Evolutionary conservation across 2,329 filamentous ascomycete genomes (phyloP), one percentile per base, ranked within the genome.

Genomic region (Nannizzia gypsea): DNA sequence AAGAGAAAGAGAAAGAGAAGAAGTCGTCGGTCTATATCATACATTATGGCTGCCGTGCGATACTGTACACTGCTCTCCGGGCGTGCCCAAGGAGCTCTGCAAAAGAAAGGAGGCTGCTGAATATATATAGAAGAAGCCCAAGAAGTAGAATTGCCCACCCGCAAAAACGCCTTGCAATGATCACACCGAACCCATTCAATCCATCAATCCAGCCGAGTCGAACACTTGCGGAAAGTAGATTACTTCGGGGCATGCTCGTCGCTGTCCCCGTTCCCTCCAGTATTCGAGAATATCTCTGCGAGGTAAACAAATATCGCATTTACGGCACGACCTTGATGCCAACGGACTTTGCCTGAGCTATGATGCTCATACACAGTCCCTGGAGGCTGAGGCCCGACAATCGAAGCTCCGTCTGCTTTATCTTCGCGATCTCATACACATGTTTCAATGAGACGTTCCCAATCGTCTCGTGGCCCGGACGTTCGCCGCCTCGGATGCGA

Each of bases 351-450:
- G 86, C 85, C 73, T 89, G 86, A 65, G 78, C 85, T 66, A 92
- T 89, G 62, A 92, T 78, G 59, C 84, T 83, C 74, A 81, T 85
- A 76, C 87, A 90, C 28, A 92, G 69, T 0, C 86, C 85, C 71
- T 90, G 80, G 58, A 91, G 73, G 55, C 82, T 80, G 67, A 89
- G 71, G 1, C 87, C 88, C 1, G 87, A 89, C 63, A 92, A 74
- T 61, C 89, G 81, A 63, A 85, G 76, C 74, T 93, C 89, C 58
- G 81, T 78, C 66, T 89, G 87, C 81, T 99, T 99, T 70, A 99
- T 95, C 80, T 89, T 91, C 65, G 93, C 93, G 74, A 99, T 97
- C 77, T 97, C 92, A 76, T 90, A 97, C 22, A 99, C 79, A 76
- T 99, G 93, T 80, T 99, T 99, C 69, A 99, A 77, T 68, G 87